A percentile compares a stretch with the other conserved stretches of the same genome.
phyloP scores from a whole-genome alignment of 768 basidiomycete genomes.

The Cystofilobasidium bisporidii region DNA sequence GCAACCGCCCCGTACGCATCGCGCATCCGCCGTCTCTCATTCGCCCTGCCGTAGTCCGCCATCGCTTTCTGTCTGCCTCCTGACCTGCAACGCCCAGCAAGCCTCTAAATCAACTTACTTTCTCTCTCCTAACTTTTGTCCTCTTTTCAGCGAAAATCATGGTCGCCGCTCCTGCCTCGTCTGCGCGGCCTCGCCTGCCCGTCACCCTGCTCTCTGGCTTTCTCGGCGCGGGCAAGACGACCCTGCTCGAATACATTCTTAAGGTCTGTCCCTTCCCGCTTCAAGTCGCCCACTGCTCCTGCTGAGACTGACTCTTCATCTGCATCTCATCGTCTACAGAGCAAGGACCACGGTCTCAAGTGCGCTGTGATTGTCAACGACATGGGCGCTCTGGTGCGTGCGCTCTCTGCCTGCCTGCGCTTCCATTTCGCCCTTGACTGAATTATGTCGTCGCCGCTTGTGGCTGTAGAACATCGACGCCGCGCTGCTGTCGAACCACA shows the following conservation, averaged over 20 bases:
- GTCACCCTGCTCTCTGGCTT: conserved; percentile 40
- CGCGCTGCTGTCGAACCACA: conserved; percentile 34
- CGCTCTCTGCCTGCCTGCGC: neutral
- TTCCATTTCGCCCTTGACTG: neutral
- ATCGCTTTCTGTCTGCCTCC: too few species aligned
- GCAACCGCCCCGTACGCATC: too few species aligned
- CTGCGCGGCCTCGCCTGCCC: conserved; percentile 34
- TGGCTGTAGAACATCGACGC: conserved; percentile 36
- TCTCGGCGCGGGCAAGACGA: conserved; percentile 39
- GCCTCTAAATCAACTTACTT: too few species aligned
- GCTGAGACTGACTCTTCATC: too few species aligned
- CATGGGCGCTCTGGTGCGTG: conserved; percentile 37
- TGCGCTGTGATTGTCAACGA: conserved; percentile 39
- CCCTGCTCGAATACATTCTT: conserved; percentile 37
- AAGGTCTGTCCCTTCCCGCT: neutral
- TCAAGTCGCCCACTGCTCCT: too few species aligned
- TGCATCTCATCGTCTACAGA: too few species aligned
- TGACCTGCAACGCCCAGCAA: too few species aligned
- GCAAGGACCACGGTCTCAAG: conserved; percentile 11
- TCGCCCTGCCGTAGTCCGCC: too few species aligned
- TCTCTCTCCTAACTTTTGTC: too few species aligned
- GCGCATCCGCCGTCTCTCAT: too few species aligned
- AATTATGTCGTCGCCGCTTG: too few species aligned
- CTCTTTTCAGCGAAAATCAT: neutral
- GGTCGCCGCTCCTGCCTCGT: neutral